Evolutionary conservation across 1,139 yeast species (phyloP).

Genomic region (Debaryomyces nepalensis): DNA sequence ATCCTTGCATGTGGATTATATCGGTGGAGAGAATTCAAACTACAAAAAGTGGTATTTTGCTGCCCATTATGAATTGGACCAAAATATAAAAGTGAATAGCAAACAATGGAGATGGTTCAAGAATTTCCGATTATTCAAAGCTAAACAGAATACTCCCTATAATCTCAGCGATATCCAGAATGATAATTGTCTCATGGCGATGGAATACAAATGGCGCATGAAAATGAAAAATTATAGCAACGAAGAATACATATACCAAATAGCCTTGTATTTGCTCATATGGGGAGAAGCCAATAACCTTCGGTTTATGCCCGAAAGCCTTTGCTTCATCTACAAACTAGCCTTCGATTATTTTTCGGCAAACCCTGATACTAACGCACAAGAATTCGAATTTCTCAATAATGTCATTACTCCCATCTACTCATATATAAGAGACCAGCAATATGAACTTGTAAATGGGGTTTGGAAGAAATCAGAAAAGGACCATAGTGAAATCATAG

Average conservation of each 20-base stretch:
- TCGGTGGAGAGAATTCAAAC: constrained; percentile 47
- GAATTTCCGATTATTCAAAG: constrained; percentile 15
- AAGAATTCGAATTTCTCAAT: constrained; percentile 34
- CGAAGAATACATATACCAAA: constrained; percentile 32
- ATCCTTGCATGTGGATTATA: constrained; percentile 46
- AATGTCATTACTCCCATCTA: constrained; percentile 52
- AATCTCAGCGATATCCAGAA: constrained; percentile 22
- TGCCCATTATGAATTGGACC: constrained; percentile 32
- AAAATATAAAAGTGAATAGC: constrained; percentile 15
- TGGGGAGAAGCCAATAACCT: constrained; percentile 53
- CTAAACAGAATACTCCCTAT: constrained; percentile 16
- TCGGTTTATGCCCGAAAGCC: constrained; percentile 48
- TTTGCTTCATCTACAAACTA: constrained; percentile 43
- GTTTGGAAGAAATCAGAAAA: constrained; percentile 52
- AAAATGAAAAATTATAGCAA: constrained; percentile 24
- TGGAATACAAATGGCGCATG: constrained; percentile 31
- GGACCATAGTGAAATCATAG: constrained; percentile 74
- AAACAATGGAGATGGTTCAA: constrained; percentile 20
- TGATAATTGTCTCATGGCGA: constrained; percentile 21
- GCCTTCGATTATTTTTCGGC: constrained; percentile 29
- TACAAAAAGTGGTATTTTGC: constrained; percentile 49
- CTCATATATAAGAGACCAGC: constrained; percentile 47
- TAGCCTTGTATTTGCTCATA: constrained; percentile 40
- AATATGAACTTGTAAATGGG: constrained; percentile 41
- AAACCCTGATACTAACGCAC: constrained; percentile 3